A percentile compares a stretch with the other conserved stretches of the same genome.
Conservation (phyloP, 169 alveolate species). For the Cryptosporidium tyzzeri region DNA sequence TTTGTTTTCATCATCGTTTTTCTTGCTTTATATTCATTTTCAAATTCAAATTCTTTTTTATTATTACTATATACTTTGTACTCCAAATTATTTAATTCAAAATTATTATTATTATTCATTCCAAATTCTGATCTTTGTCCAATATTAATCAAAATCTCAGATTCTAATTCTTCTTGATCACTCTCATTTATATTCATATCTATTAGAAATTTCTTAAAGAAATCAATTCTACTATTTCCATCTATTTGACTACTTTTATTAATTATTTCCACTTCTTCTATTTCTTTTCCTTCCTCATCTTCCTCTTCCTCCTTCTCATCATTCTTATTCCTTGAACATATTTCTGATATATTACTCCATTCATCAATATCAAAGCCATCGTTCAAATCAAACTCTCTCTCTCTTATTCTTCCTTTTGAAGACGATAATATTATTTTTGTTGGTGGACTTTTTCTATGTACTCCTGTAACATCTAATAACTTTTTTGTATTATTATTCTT, state of each 20-base stretch:
- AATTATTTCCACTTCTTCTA: neutral
- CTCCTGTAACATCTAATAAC: slow-evolving; percentile 1
- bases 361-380: slow-evolving; percentile 30
- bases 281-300: neutral
- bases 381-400: neutral
- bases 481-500: neutral
- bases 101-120: neutral
- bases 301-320: neutral
- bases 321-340: neutral
- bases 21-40: neutral
- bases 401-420: neutral
- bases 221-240: neutral
- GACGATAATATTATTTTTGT: neutral
- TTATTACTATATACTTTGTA: slow-evolving; percentile 10
- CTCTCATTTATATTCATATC: slow-evolving; percentile 7
- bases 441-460: slow-evolving; percentile 41
- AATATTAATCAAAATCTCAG: slow-evolving; percentile 6
- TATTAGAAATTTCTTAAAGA: neutral
- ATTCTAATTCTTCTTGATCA: neutral
- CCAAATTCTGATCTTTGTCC: neutral
- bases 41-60: neutral
- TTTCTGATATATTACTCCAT: slow-evolving; percentile 26
- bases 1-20: too few relatives aligned
- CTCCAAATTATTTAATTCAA: slow-evolving; percentile 15
- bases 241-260: neutral